Percentiles rank a stretch among this genome's conserved stretches.
Conservation (phyloP, 2,329 filamentous ascomycete species). For the Monosporascus sp. region DNA sequence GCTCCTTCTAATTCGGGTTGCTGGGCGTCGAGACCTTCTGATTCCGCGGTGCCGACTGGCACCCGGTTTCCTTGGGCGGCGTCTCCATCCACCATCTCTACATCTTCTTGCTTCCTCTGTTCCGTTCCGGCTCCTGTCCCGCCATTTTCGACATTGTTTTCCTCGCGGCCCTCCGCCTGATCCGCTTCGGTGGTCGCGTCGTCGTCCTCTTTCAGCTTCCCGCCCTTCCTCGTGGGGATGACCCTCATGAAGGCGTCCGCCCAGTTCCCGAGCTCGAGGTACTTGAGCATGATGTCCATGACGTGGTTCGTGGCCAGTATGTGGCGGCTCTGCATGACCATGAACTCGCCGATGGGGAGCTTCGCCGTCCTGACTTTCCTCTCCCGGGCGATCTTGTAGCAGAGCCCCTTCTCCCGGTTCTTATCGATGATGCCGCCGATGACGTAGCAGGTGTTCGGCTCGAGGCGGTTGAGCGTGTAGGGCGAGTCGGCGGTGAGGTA, state of each 20-base stretch:
- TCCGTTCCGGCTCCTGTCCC: neutral
- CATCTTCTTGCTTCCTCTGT: neutral
- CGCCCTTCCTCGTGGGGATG: constrained; percentile 87
- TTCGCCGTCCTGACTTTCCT: constrained; percentile 81
- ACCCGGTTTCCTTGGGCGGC: neutral
- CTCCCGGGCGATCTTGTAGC: constrained; percentile 73
- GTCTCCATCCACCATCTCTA: neutral
- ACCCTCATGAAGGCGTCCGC: constrained; percentile 80
- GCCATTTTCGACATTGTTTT: neutral
- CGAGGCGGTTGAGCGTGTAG: constrained; percentile 73
- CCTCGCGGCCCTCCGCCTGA: constrained; percentile 4
- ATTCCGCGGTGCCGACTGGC: neutral
- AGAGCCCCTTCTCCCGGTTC: constrained; percentile 92
- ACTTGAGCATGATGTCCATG: constrained; percentile 90
- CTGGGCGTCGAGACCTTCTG: neutral
- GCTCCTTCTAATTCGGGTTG: constrained; percentile 11
- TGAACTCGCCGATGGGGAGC: constrained; percentile 89
- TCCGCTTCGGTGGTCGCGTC: constrained; percentile 6
- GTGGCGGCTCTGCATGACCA: constrained; percentile 81
- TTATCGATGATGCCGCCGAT: constrained; percentile 93
- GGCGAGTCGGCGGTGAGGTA: constrained; percentile 93
- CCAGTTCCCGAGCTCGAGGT: constrained; percentile 90
- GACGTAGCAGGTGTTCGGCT: constrained; percentile 86
- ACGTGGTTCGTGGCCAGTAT: constrained; percentile 95
- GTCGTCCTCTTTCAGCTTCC: constrained; percentile 50